These are phyloP conservation scores for Pichia nanzhaoensis DNA, from an alignment of 805 yeast species.

Conservation along the genomic window DNA sequence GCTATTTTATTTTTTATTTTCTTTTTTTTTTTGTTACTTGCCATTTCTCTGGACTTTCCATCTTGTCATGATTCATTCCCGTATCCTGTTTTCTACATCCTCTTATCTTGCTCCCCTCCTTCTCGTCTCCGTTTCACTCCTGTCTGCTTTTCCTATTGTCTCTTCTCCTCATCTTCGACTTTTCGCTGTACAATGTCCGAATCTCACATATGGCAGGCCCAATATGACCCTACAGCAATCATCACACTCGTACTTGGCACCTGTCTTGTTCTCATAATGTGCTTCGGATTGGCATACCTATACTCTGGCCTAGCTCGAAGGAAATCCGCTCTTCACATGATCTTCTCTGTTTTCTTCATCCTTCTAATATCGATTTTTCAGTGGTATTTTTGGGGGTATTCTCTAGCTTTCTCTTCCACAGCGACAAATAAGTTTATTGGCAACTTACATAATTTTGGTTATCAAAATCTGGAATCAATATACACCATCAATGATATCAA, in stretches of 20 bases:
- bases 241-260: constrained; percentile 53
- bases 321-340: constrained; percentile 81
- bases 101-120: no score
- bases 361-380: constrained; percentile 53
- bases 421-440: constrained; percentile 87
- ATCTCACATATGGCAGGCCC: constrained; percentile 12
- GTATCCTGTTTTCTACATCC: no score
- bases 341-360: constrained; percentile 66
- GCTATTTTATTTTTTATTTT: no score
- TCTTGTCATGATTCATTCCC: no score
- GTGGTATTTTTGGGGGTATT: constrained; percentile 99
- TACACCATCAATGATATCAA: neutral
- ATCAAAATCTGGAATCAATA: constrained; percentile 49
- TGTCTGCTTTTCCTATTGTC: no score
- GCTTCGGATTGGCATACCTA: constrained; percentile 89
- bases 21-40: no score
- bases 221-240: constrained; percentile 41
- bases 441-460: constrained; percentile 74
- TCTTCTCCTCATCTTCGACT: neutral
- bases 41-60: no score
- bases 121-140: no score
- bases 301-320: constrained; percentile 89
- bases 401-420: constrained; percentile 75
- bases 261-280: constrained; percentile 79
- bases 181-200: neutral